Evolutionary conservation across 306 rosid genomes (phyloP).

Genomic region (Vicia faba): DNA sequence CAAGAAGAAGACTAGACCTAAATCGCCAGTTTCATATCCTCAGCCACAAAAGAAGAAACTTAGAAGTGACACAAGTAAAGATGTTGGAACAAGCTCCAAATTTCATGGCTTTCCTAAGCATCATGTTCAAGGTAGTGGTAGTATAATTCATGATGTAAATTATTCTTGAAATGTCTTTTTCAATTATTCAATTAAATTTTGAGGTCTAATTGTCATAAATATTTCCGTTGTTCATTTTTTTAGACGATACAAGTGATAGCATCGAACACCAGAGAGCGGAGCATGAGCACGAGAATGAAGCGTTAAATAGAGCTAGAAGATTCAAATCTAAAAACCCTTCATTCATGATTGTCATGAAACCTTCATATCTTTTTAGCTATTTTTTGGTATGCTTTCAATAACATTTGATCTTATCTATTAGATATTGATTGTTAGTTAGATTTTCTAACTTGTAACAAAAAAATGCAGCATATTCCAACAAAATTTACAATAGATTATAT

Average conservation of each 20-base stretch:
- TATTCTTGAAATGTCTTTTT: not conserved
- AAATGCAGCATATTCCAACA: conserved; percentile 20
- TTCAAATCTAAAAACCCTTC: conserved; percentile 17
- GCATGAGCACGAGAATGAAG: not conserved
- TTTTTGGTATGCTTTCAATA: conserved; percentile 18
- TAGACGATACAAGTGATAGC: not conserved
- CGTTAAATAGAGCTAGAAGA: not conserved
- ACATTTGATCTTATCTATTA: not conserved
- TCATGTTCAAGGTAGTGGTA: conserved; percentile 14
- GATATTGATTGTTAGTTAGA: not conserved
- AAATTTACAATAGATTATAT: not conserved
- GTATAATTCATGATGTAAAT: not conserved
- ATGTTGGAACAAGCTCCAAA: conserved; percentile 16
- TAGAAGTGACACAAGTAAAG: not conserved
- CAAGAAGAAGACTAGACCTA: not conserved
- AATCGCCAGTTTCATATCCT: conserved; percentile 8
- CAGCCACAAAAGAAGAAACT: conserved; percentile 2
- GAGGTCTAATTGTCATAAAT: not conserved
- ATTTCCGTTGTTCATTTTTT: not conserved
- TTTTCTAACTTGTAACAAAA: not conserved
- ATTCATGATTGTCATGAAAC: not conserved
- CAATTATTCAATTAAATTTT: not conserved
- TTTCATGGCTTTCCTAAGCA: not conserved
- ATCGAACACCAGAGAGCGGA: not conserved
- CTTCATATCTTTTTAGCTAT: not conserved